Base-by-base conservation (phyloP, 495 filamentous ascomycete genomes). In the Neurospora discreta region DNA sequence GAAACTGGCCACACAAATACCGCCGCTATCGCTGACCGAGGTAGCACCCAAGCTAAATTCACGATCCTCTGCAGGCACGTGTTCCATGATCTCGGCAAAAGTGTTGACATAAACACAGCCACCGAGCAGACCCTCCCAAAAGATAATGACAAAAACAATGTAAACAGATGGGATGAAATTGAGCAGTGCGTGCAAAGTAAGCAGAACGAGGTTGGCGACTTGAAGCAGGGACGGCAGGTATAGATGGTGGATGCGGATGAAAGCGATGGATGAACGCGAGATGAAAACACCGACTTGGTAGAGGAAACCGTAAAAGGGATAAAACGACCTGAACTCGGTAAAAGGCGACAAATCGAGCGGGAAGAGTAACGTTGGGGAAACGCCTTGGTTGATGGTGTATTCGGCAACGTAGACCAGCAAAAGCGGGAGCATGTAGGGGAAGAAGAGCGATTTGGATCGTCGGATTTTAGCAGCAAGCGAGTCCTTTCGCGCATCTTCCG, bases 231-330 rank as follows among this genome's bases (percentile, higher is more conserved):
- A 92, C 0, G 94, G 93, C 1, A 91, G 70, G 78, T 99, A 98
- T 20, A 98, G 86, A 46, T 88, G 79, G 72, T 91, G 91, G 65
- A 98, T 84, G 15, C 93, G 90, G 78, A 96, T 77, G 79, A 97
- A 97, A 0, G 95, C 93, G 3, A 89, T 91, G 0, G 93, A 95
- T 5, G 94, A 97, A 30, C 95, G 91, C 15, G 95, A 95, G 78
- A 97, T 87, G 84, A 97, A 98, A 71, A 98, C 95, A 71, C 94
- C 94, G 4, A 92, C 82, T 83, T 99, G 95, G 81, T 99, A 99
- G 73, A 98, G 89, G 71, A 93, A 92, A 74, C 89, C 89, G 79
- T 97, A 97, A 75, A 87, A 84, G n/a, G 94, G 92, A 76, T 97
- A 97, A 80, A 95, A 95, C n/a, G 90, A 89, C 23, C 95, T 89